Conservation (phyloP, 176 grass and related monocot genomes). For the Hordeum vulgare region DNA sequence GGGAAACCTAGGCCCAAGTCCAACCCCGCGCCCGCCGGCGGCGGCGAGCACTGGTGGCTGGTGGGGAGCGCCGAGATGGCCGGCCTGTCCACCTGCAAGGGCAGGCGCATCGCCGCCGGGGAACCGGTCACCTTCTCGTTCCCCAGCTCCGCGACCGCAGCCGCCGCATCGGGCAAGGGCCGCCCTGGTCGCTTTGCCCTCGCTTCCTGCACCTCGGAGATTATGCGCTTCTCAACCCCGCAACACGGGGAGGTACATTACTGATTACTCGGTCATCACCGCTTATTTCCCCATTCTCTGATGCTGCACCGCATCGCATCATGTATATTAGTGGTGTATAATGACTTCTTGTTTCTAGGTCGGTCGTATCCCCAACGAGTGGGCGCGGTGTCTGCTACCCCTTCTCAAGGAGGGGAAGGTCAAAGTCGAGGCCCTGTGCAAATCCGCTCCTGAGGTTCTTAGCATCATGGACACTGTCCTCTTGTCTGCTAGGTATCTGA, state of each 20-base stretch:
- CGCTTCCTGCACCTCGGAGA: slow-evolving; percentile 51
- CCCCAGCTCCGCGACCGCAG: slow-evolving; percentile 22
- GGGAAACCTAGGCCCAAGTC: slow-evolving; percentile 32
- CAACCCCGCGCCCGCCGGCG: background rate
- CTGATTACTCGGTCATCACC: background rate
- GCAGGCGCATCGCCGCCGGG: slow-evolving; percentile 45
- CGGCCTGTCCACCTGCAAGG: slow-evolving; percentile 87
- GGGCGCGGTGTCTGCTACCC: slow-evolving; percentile 73
- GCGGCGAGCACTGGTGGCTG: slow-evolving; percentile 57
- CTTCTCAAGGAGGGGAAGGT: slow-evolving; percentile 62
- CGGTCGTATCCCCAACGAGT: slow-evolving; percentile 94
- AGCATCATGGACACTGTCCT: slow-evolving; percentile 77
- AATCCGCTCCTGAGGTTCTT: slow-evolving; percentile 55
- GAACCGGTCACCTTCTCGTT: slow-evolving; percentile 62
- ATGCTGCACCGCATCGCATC: background rate
- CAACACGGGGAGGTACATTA: slow-evolving; percentile 52
- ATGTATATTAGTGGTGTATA: background rate
- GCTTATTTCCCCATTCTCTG: background rate
- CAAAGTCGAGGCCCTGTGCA: slow-evolving; percentile 50
- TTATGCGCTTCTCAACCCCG: slow-evolving; percentile 72
- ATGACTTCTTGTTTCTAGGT: slow-evolving; percentile 26
- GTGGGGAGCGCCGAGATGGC: slow-evolving; percentile 58
- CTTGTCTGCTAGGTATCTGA: slow-evolving; percentile 64
- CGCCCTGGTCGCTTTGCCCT: slow-evolving; percentile 15
- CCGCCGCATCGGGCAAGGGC: slow-evolving; percentile 12